A percentile compares a stretch with the other conserved stretches of the same genome.
phyloP scores from a whole-genome alignment of 108 stramenopile genomes.

The Fistulifera solaris region DNA sequence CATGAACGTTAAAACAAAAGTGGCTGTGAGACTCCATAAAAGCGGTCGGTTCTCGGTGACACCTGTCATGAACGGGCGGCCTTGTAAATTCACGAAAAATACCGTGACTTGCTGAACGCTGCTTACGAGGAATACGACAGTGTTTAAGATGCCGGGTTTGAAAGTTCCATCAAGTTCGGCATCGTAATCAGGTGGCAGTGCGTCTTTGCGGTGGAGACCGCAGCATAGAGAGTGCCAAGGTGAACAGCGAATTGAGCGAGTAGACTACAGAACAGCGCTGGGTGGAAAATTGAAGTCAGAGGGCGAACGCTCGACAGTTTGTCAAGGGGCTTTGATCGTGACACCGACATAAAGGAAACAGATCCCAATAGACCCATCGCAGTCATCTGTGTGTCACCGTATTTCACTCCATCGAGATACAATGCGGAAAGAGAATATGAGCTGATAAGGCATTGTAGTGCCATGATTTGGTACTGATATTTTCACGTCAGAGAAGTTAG shows the following conservation, averaged over 20 bases:
- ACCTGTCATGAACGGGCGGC: constrained; percentile 98
- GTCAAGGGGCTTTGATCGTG: constrained; percentile 88
- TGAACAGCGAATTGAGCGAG: constrained; percentile 92
- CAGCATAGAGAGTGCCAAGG: constrained; percentile 79
- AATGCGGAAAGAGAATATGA: constrained; percentile 94
- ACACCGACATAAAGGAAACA: constrained; percentile 91
- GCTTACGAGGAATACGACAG: constrained; percentile 91
- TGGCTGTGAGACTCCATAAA: constrained; percentile 85
- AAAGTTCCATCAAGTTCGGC: constrained; percentile 88
- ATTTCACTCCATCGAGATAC: constrained; percentile 94
- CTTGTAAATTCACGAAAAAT: constrained; percentile 97
- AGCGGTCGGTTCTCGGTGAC: constrained; percentile 91
- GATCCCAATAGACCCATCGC: constrained; percentile 87
- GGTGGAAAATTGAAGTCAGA: constrained; percentile 92
- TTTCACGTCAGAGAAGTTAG: neutral
- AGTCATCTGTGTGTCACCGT: constrained; percentile 95
- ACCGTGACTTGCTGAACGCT: constrained; percentile 96
- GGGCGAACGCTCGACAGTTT: constrained; percentile 87
- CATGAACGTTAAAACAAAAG: constrained; percentile 84
- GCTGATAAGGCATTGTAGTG: constrained; percentile 92
- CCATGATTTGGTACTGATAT: constrained; percentile 88
- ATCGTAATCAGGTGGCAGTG: constrained; percentile 73
- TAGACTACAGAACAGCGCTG: constrained; percentile 86
- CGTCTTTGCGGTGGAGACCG: constrained; percentile 66
- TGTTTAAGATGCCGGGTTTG: constrained; percentile 86